These are phyloP conservation scores for Hypoxylon sp. DNA, from an alignment of 2,329 filamentous ascomycete species.

Conservation along the genomic window DNA sequence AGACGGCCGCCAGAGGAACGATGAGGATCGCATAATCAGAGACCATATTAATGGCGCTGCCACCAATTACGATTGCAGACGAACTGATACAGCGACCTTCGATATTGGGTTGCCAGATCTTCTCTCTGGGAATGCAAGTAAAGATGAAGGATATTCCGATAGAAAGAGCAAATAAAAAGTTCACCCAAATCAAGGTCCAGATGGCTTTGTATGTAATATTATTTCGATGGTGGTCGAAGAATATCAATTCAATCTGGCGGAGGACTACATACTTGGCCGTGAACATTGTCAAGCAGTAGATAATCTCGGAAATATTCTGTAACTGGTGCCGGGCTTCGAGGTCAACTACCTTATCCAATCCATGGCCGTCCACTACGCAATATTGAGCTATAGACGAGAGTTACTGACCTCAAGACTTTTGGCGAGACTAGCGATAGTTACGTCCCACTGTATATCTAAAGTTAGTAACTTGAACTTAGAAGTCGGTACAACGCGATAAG, in stretches of 20 bases:
- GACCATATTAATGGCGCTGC: conserved; percentile 40
- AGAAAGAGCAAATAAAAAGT: conserved; percentile 21
- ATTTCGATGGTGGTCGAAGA: conserved; percentile 22
- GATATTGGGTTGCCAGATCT: conserved; percentile 35
- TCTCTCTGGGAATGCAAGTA: conserved; percentile 38
- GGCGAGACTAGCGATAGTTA: conserved; percentile 15
- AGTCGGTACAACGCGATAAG: background rate
- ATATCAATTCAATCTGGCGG: conserved; percentile 39
- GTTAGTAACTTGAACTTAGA: background rate
- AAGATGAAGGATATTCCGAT: conserved; percentile 27
- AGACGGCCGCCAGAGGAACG: conserved; percentile 40
- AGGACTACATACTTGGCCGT: conserved; percentile 40
- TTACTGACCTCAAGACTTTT: conserved; percentile 23
- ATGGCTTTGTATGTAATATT: conserved; percentile 7
- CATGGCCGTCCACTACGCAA: background rate
- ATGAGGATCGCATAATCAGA: conserved; percentile 46
- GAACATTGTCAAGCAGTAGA: conserved; percentile 35
- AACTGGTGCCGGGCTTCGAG: conserved; percentile 16
- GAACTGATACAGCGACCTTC: conserved; percentile 38
- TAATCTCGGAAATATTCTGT: conserved; percentile 31
- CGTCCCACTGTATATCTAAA: conserved; percentile 23
- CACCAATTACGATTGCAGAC: conserved; percentile 1
- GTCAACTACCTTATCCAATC: background rate
- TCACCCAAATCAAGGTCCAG: conserved; percentile 32
- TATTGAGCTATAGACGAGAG: background rate